Conservation (phyloP, 202 grass and related monocot species). For the Hordeum pubiflorum region DNA sequence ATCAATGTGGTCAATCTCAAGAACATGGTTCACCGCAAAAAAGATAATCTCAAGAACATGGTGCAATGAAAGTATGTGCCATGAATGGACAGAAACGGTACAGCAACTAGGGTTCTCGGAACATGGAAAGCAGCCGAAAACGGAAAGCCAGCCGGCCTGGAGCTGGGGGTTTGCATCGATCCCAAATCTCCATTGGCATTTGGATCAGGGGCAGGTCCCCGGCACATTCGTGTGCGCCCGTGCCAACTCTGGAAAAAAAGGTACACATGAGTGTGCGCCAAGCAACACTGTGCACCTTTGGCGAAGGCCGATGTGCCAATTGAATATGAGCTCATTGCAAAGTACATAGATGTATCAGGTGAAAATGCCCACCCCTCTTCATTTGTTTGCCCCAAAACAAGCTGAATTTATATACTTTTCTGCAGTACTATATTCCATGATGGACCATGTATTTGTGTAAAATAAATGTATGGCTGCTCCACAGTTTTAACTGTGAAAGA, state of each 20-base stretch:
- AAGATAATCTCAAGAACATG: constrained; percentile 23
- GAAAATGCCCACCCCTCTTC: not conserved
- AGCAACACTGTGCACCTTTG: constrained; percentile 65
- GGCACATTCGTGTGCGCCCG: constrained; percentile 37
- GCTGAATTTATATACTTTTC: too few species aligned
- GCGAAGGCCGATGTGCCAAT: constrained; percentile 44
- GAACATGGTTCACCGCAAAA: constrained; percentile 1
- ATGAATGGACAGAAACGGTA: constrained; percentile 27
- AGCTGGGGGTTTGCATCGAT: constrained; percentile 1
- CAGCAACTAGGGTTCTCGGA: constrained; percentile 35
- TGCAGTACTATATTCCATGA: not conserved
- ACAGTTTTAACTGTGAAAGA: not conserved
- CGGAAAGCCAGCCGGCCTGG: constrained; percentile 42
- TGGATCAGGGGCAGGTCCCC: constrained; percentile 45
- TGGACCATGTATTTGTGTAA: not conserved
- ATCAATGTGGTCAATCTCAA: constrained; percentile 22
- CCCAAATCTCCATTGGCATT: constrained; percentile 37
- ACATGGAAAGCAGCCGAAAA: constrained; percentile 35
- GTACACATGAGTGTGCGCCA: constrained; percentile 42
- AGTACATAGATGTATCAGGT: not conserved
- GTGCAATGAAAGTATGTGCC: constrained; percentile 20
- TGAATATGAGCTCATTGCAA: not conserved
- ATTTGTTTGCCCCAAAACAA: not conserved
- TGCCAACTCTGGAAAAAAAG: constrained; percentile 29
- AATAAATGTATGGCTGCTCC: not conserved